Percentiles rank a stretch among this genome's conserved stretches.
Evolutionary conservation across 768 basidiomycete genomes (phyloP).

Genomic region (Lyophyllum decastes): DNA sequence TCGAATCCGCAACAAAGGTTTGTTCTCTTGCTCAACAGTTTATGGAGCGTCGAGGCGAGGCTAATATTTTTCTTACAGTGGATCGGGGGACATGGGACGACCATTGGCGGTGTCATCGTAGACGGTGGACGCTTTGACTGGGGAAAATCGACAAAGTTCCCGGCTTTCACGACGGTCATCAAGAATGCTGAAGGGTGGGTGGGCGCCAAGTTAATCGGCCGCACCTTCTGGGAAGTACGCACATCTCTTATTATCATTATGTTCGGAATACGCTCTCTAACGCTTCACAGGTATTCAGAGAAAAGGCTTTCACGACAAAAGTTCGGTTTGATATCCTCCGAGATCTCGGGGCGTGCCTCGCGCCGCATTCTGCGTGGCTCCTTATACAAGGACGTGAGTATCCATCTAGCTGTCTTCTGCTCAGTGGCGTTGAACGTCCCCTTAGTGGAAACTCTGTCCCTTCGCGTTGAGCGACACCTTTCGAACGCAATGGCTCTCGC

Average conservation of each 20-base stretch:
- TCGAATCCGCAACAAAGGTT: slow-evolving; percentile 22
- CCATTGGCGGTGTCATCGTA: slow-evolving; percentile 64
- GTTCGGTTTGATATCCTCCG: slow-evolving; percentile 54
- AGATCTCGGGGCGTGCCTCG: slow-evolving; percentile 53
- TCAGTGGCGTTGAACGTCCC: not conserved
- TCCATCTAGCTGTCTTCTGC: not conserved
- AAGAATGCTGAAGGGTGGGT: slow-evolving; percentile 8
- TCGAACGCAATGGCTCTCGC: slow-evolving; percentile 49
- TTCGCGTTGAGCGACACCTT: slow-evolving; percentile 59
- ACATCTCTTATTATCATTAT: not conserved
- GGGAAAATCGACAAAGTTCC: slow-evolving; percentile 51
- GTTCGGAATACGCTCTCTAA: no score
- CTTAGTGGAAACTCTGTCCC: slow-evolving; percentile 58
- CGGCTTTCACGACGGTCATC: slow-evolving; percentile 10
- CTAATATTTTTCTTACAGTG: slow-evolving; percentile 36
- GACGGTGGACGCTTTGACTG: slow-evolving; percentile 66
- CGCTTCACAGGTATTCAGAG: slow-evolving; percentile 15
- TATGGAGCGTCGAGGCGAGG: no score
- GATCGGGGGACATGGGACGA: slow-evolving; percentile 71
- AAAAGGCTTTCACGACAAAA: slow-evolving; percentile 18
- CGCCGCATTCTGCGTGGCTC: slow-evolving; percentile 60
- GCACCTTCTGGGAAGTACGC: slow-evolving; percentile 16
- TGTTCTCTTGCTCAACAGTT: no score
- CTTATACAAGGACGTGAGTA: slow-evolving; percentile 47
- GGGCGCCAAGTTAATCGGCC: slow-evolving; percentile 9